A percentile compares a stretch with the other conserved stretches of the same genome.
These are phyloP conservation scores for Setaria italica DNA, from an alignment of 202 grass and related monocot species.

Conservation along the genomic window DNA sequence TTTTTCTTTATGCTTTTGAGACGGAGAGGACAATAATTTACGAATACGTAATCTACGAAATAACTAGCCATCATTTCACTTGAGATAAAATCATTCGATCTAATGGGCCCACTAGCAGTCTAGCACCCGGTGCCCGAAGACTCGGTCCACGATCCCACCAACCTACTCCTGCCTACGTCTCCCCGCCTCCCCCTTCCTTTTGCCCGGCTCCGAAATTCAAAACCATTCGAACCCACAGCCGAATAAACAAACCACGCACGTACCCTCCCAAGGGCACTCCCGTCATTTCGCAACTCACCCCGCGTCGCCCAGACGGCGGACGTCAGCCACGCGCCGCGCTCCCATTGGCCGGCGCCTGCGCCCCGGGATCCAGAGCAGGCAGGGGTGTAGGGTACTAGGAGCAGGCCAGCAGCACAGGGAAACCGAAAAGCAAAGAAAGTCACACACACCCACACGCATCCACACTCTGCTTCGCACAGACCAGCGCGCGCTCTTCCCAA, in stretches of 20 bases:
- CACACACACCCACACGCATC: conserved; percentile 13
- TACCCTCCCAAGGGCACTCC: conserved; percentile 1
- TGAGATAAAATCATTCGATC: not conserved
- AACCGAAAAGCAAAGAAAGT: conserved; percentile 43
- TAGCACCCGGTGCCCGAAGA: not conserved
- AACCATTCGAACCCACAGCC: not conserved
- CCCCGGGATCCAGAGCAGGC: conserved; percentile 49
- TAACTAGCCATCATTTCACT: not conserved
- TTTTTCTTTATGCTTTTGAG: no score
- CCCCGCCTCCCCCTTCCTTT: not conserved
- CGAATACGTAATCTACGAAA: no score
- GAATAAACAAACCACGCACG: conserved; percentile 13
- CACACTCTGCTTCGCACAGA: conserved; percentile 34
- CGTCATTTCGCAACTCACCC: conserved; percentile 33
- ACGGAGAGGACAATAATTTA: no score
- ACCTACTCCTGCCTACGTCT: no score
- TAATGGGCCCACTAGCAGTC: not conserved
- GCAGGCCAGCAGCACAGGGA: conserved; percentile 35
- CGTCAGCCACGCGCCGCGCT: conserved; percentile 35
- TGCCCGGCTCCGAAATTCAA: conserved; percentile 37
- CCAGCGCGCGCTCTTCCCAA: conserved; percentile 20
- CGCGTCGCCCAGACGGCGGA: not conserved
- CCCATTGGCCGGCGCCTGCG: conserved; percentile 21
- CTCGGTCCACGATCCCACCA: not conserved
- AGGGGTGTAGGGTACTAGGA: conserved; percentile 31